Conservation (phyloP, 768 basidiomycete species). For the Naganishia onofrii region DNA sequence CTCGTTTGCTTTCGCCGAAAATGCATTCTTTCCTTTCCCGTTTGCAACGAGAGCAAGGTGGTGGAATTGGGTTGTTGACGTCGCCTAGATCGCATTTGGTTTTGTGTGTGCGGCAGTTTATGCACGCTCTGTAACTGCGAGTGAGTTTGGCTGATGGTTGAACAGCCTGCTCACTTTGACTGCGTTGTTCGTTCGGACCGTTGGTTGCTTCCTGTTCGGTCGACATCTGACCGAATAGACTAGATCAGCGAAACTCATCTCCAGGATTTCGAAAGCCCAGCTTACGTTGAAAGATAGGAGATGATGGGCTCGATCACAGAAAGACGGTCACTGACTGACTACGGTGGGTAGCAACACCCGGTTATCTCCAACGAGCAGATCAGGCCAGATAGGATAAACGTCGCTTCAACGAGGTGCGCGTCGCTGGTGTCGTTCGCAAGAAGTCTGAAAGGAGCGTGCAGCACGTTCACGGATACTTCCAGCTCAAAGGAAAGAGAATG, state of each 20-base stretch:
- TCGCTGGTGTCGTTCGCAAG: too few species aligned
- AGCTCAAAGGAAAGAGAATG: too few species aligned
- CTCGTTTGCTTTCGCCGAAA: constrained; percentile 44
- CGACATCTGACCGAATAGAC: not conserved
- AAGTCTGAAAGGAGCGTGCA: too few species aligned
- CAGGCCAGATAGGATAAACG: too few species aligned
- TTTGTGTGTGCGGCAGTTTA: constrained; percentile 36
- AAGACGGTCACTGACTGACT: too few species aligned
- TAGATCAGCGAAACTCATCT: not conserved
- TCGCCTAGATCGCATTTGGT: constrained; percentile 49
- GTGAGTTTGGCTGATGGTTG: not conserved
- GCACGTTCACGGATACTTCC: too few species aligned
- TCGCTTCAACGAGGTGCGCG: too few species aligned
- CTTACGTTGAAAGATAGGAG: too few species aligned
- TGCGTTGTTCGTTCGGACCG: not conserved
- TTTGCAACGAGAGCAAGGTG: constrained; percentile 46
- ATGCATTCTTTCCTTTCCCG: constrained; percentile 47
- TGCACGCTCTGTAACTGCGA: constrained; percentile 27
- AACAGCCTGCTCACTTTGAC: not conserved
- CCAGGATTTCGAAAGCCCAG: not conserved
- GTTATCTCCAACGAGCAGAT: too few species aligned
- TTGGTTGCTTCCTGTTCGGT: not conserved
- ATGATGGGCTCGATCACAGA: too few species aligned
- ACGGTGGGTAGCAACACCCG: too few species aligned
- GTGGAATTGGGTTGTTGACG: constrained; percentile 45